phyloP scores from a whole-genome alignment of 139 green algal genomes.

The Axilococcus clingmanii region DNA sequence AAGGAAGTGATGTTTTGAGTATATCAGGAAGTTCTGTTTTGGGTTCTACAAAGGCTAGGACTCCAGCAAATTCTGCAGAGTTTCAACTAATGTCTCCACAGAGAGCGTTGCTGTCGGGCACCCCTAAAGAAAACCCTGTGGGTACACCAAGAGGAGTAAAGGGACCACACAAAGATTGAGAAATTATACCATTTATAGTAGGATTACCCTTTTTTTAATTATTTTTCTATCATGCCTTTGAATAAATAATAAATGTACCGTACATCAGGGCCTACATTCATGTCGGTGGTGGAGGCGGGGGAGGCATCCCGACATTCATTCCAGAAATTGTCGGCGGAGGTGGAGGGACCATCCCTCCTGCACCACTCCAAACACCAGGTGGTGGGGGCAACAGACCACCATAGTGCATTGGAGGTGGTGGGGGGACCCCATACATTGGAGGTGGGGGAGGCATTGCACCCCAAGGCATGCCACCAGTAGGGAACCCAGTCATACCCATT shows the following conservation, averaged over 20 bases:
- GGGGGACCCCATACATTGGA: conserved; percentile 1
- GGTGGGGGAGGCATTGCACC: conserved; percentile 4
- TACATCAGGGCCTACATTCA: background rate
- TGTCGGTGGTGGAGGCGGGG: conserved; percentile 6
- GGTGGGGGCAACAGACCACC: background rate
- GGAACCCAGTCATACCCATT: background rate
- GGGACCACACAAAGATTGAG: background rate
- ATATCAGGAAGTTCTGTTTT: no score
- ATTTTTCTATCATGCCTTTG: background rate
- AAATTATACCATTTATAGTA: background rate
- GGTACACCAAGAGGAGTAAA: no score
- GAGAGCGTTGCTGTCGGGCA: no score
- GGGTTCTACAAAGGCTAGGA: no score
- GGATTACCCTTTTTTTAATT: background rate
- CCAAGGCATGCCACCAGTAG: background rate
- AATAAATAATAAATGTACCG: conserved; percentile 1
- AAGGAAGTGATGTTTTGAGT: no score
- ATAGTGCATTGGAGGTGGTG: conserved; percentile 1
- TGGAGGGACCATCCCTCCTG: background rate
- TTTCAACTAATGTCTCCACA: no score
- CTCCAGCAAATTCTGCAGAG: no score
- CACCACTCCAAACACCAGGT: background rate
- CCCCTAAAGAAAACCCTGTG: no score
- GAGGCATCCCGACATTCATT: background rate
- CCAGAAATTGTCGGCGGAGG: conserved; percentile 2